Percentiles rank a stretch among this genome's conserved stretches.
Conservation (phyloP, 192 early-diverging fungal genomes). For the Coemansia sp. region DNA sequence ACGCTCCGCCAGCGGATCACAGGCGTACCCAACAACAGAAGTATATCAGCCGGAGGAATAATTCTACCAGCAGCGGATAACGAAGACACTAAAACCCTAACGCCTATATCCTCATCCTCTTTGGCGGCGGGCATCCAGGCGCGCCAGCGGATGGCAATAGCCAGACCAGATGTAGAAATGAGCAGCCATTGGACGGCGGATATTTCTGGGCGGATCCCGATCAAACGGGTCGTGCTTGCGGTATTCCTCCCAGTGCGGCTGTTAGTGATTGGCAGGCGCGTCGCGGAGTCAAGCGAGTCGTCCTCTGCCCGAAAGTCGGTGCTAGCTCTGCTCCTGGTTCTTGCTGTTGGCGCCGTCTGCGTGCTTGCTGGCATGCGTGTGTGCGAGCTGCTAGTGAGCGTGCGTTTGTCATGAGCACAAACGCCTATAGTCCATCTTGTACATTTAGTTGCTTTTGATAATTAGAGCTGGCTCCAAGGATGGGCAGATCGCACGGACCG, state of each 20-base stretch:
- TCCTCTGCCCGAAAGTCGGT: conserved; percentile 11
- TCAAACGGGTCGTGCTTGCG: conserved; percentile 17
- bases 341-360: conserved; percentile 3
- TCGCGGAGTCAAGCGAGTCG: neutral
- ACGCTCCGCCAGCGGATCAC: conserved; percentile 1
- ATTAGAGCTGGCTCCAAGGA: too few relatives aligned
- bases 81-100: neutral
- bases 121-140: neutral
- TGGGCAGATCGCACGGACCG: neutral
- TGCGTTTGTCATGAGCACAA: neutral
- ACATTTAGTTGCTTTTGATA: neutral
- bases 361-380: conserved; percentile 16
- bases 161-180: neutral
- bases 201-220: neutral
- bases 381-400: neutral
- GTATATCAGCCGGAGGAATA: neutral
- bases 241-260: conserved; percentile 45
- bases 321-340: conserved; percentile 17
- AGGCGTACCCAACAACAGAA: neutral
- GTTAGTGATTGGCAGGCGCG: conserved; percentile 19
- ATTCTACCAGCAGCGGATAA: neutral
- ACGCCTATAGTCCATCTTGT: neutral
- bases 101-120: neutral
- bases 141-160: neutral
- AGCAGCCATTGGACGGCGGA: neutral